A percentile compares a stretch with the other conserved stretches of the same genome.
Conservation (phyloP, 208 protist genomes). For the Novymonas esmeraldas region DNA sequence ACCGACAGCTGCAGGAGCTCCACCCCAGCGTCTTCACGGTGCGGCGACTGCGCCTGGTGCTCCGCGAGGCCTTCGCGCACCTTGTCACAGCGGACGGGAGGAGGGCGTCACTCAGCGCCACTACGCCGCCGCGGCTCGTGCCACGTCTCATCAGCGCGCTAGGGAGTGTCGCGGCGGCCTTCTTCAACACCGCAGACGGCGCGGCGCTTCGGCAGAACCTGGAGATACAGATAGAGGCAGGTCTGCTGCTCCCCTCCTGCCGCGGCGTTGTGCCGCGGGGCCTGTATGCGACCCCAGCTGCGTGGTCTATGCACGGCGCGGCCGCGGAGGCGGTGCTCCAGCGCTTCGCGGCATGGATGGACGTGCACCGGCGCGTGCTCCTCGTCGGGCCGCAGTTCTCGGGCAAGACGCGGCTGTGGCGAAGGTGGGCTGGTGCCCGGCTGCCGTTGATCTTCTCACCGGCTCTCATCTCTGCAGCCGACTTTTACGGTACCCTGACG, state of each 20-base stretch:
- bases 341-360: slow-evolving; percentile 62
- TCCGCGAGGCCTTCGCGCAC: slow-evolving; percentile 36
- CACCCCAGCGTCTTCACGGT: slow-evolving; percentile 53
- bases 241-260: slow-evolving; percentile 28
- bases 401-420: slow-evolving; percentile 76
- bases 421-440: slow-evolving; percentile 47
- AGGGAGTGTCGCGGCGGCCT: slow-evolving; percentile 36
- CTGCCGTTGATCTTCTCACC: slow-evolving; percentile 55
- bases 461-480: slow-evolving; percentile 53
- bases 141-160: slow-evolving; percentile 31
- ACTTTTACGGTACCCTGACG: slow-evolving; percentile 66
- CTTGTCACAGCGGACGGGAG: not conserved
- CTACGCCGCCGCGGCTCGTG: not conserved
- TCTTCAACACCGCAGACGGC: slow-evolving; percentile 42
- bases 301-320: not conserved
- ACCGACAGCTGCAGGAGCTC: slow-evolving; percentile 53
- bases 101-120: not conserved
- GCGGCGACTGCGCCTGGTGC: slow-evolving; percentile 40
- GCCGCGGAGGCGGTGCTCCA: slow-evolving; percentile 4
- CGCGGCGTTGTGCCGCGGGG: slow-evolving; percentile 3
- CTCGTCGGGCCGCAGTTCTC: slow-evolving; percentile 72
- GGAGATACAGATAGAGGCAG: slow-evolving; percentile 47
- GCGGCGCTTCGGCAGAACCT: slow-evolving; percentile 41
- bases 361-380: slow-evolving; percentile 50
- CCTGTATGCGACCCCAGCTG: slow-evolving; percentile 1